These are phyloP conservation scores for Laetiporus sulphureus DNA, from an alignment of 1,284 basidiomycete species.

Conservation along the genomic window DNA sequence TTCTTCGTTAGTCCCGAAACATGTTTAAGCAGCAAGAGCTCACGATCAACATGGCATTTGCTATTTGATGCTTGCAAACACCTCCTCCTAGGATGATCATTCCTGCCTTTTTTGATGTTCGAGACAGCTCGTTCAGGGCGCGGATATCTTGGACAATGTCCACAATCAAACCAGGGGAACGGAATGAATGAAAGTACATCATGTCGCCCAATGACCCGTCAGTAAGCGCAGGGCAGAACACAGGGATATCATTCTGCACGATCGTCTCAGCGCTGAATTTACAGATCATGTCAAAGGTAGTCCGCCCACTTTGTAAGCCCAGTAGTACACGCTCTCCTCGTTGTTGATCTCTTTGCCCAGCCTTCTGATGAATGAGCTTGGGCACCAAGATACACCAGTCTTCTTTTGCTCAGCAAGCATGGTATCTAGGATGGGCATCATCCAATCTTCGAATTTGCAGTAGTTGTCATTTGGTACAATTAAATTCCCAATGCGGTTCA, in stretches of 20 bases:
- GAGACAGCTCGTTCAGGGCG: conserved; percentile 83
- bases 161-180: conserved; percentile 80
- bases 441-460: conserved; percentile 99
- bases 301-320: conserved; percentile 91
- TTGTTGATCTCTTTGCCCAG: conserved; percentile 96
- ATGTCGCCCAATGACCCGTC: conserved; percentile 98
- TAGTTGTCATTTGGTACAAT: conserved; percentile 99
- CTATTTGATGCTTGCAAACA: conserved; percentile 99
- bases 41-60: conserved; percentile 98
- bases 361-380: conserved; percentile 88
- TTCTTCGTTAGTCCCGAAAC: too few species aligned
- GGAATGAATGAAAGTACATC: conserved; percentile 98
- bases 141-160: conserved; percentile 97
- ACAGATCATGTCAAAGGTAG: conserved; percentile 11
- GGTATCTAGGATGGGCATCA: conserved; percentile 86
- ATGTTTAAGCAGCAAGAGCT: conserved; percentile 19
- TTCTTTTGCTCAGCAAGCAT: conserved; percentile 88
- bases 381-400: conserved; percentile 80
- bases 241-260: conserved; percentile 90
- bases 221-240: conserved; percentile 97
- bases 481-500: conserved; percentile 98
- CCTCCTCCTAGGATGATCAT: conserved; percentile 99
- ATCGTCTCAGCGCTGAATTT: neutral
- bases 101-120: conserved; percentile 89
- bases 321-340: conserved; percentile 97